Evolutionary conservation across 768 basidiomycete genomes (phyloP).

Genomic region (Collybia nuda): DNA sequence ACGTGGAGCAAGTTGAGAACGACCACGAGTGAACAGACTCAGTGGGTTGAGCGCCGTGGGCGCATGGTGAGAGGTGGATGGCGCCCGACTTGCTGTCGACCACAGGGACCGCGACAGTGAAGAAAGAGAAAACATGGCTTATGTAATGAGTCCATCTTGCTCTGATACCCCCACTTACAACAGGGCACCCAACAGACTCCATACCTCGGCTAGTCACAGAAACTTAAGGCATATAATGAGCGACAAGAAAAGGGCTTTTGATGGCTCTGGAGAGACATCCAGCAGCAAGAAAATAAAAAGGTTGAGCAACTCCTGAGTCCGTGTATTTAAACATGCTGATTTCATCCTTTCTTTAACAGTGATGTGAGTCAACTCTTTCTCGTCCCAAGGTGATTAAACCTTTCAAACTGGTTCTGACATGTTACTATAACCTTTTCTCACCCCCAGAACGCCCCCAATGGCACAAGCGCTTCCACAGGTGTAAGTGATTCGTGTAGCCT

Average conservation of each 20-base stretch:
- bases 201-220: neutral
- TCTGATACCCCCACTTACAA: conserved; percentile 1
- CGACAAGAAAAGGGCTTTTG: conserved; percentile 64
- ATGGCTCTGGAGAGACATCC: conserved; percentile 48
- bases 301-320: conserved; percentile 34
- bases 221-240: conserved; percentile 41
- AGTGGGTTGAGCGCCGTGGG: conserved; percentile 29
- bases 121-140: conserved; percentile 45
- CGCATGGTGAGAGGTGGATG: conserved; percentile 17
- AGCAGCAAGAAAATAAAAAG: conserved; percentile 66
- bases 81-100: conserved; percentile 13
- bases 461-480: conserved; percentile 32
- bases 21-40: conserved; percentile 41
- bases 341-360: conserved; percentile 35
- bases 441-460: conserved; percentile 54
- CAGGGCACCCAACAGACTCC: neutral
- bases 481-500: conserved; percentile 35
- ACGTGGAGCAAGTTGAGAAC: conserved; percentile 76
- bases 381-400: conserved; percentile 72
- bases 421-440: conserved; percentile 66
- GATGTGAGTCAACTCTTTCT: conserved; percentile 63
- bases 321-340: conserved; percentile 10
- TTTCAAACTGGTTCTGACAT: conserved; percentile 53
- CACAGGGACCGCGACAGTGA: conserved; percentile 30
- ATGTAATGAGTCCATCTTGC: conserved; percentile 12